Evolutionary conservation across 2,329 filamentous ascomycete species (phyloP).

Genomic region (Stemphylium vesicarium): DNA sequence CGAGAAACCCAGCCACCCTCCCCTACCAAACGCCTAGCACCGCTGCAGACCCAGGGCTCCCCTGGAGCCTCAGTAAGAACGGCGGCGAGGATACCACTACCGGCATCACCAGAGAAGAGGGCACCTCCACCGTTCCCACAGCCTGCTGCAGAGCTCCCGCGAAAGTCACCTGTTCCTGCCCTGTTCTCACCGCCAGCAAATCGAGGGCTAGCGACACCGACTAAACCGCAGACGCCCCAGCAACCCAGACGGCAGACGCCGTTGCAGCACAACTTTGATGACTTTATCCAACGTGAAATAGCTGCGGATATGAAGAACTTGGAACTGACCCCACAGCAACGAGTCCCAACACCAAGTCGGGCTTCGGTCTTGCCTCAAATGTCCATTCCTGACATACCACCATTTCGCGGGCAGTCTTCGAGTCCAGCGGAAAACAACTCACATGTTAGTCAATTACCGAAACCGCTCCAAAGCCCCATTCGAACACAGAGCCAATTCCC

Average conservation of each 20-base stretch:
- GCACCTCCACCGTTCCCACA: slow-evolving; percentile 40
- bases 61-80: slow-evolving; percentile 49
- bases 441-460: slow-evolving; percentile 23
- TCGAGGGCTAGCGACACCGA: slow-evolving; percentile 38
- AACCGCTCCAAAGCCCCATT: slow-evolving; percentile 30
- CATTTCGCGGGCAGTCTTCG: slow-evolving; percentile 36
- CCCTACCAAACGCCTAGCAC: slow-evolving; percentile 50
- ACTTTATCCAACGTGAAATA: slow-evolving; percentile 57
- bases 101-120: slow-evolving; percentile 54
- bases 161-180: slow-evolving; percentile 42
- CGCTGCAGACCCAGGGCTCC: slow-evolving; percentile 43
- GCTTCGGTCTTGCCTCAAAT: slow-evolving; percentile 41
- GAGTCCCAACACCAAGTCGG: slow-evolving; percentile 41
- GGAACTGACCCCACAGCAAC: slow-evolving; percentile 43
- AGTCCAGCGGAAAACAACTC: slow-evolving; percentile 16
- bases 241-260: slow-evolving; percentile 43
- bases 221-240: slow-evolving; percentile 42
- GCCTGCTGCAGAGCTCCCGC: slow-evolving; percentile 33
- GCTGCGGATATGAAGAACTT: slow-evolving; percentile 50
- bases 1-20: slow-evolving; percentile 49
- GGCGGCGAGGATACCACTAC: slow-evolving; percentile 54
- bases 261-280: slow-evolving; percentile 49
- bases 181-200: slow-evolving; percentile 41
- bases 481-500: slow-evolving; percentile 19
- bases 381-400: slow-evolving; percentile 44